These are phyloP conservation scores for Leptographium galeiforme DNA, from an alignment of 2,329 filamentous ascomycete species.

Conservation along the genomic window DNA sequence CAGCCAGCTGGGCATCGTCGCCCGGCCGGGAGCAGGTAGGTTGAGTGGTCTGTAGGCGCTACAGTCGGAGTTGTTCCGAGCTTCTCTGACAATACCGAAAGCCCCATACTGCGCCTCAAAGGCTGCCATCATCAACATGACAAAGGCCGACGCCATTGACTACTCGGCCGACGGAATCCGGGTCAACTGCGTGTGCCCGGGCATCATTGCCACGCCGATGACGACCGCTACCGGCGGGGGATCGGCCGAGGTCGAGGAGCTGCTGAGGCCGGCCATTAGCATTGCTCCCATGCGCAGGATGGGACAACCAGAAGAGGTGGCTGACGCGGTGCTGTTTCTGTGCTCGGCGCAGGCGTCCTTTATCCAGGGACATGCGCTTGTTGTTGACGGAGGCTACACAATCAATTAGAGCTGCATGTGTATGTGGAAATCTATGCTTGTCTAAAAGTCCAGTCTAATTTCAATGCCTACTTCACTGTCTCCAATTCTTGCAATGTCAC, in stretches of 20 bases:
- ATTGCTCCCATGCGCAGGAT: slow-evolving; percentile 1
- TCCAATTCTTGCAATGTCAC: no score
- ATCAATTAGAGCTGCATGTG: neutral
- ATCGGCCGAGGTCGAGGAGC: neutral
- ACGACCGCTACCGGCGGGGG: neutral
- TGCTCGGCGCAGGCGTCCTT: slow-evolving; percentile 1
- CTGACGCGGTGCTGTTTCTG: neutral
- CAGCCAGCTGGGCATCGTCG: slow-evolving; percentile 37
- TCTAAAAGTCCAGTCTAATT: neutral
- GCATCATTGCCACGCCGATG: slow-evolving; percentile 12
- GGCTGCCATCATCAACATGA: slow-evolving; percentile 38
- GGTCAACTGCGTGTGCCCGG: slow-evolving; percentile 16
- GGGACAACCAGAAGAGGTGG: neutral
- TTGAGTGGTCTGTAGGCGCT: slow-evolving; percentile 19
- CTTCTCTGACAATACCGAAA: slow-evolving; percentile 12
- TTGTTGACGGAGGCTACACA: slow-evolving; percentile 2
- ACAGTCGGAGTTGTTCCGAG: neutral
- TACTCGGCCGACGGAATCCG: slow-evolving; percentile 53
- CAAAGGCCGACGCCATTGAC: slow-evolving; percentile 48
- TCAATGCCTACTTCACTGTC: no score
- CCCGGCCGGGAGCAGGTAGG: slow-evolving; percentile 28
- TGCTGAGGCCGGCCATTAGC: neutral
- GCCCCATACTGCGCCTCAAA: slow-evolving; percentile 46
- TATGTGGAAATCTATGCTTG: neutral
- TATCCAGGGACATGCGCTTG: neutral